Conservation (phyloP, 129 eudicot genomes). For the Flaveria ramosissima region DNA sequence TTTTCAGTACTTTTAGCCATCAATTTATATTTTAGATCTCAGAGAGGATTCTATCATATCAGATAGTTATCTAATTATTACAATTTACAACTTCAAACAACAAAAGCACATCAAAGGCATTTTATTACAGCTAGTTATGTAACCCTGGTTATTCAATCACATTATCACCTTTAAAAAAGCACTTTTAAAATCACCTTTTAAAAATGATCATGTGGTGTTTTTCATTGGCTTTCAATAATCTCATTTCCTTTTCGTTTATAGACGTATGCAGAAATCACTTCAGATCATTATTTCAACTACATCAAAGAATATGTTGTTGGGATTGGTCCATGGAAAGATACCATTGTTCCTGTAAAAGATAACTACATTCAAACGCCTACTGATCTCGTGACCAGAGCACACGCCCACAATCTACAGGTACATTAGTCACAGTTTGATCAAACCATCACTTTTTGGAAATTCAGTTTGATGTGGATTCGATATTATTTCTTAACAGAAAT, state of each 20-base stretch:
- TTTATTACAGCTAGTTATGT: background rate
- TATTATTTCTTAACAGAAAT: background rate
- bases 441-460: slow-evolving; percentile 3
- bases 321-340: slow-evolving; percentile 94
- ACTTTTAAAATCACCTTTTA: background rate
- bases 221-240: slow-evolving; percentile 9
- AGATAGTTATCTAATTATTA: background rate
- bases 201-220: slow-evolving; percentile 1
- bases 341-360: slow-evolving; percentile 51
- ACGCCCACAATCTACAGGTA: slow-evolving; percentile 84
- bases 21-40: background rate
- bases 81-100: background rate
- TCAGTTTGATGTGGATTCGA: background rate
- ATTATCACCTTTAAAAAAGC: background rate
- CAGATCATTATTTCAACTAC: slow-evolving; percentile 72
- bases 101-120: background rate
- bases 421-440: slow-evolving; percentile 13
- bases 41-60: background rate
- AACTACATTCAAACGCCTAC: slow-evolving; percentile 69
- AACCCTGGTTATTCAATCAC: background rate
- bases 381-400: slow-evolving; percentile 92
- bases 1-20: background rate
- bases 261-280: slow-evolving; percentile 86
- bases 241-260: slow-evolving; percentile 30
- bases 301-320: slow-evolving; percentile 89